A percentile compares a stretch with the other conserved stretches of the same genome.
Conservation (phyloP, 2,329 filamentous ascomycete genomes). For the Sporothrix pseudoabietina region DNA sequence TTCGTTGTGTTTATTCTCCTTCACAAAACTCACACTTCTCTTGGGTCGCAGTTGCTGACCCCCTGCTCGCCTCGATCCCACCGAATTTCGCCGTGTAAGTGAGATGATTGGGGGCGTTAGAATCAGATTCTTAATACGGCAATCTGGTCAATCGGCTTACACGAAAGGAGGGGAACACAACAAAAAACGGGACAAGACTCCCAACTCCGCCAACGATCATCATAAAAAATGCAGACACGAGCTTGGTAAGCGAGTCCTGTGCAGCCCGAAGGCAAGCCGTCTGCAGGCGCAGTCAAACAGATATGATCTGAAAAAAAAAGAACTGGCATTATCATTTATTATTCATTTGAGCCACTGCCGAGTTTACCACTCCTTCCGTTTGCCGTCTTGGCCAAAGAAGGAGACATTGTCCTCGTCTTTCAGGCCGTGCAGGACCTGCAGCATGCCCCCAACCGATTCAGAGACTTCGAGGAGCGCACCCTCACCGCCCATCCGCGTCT, state of each 20-base stretch:
- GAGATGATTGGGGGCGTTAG: background rate
- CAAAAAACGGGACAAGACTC: background rate
- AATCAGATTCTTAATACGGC: background rate
- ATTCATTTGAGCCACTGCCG: background rate
- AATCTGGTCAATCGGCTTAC: background rate
- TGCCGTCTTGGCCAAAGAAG: slow-evolving; percentile 37
- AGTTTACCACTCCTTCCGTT: slow-evolving; percentile 37
- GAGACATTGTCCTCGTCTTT: slow-evolving; percentile 54
- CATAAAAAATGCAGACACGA: background rate
- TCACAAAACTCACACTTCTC: no score
- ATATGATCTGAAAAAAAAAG: background rate
- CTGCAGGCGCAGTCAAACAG: no score
- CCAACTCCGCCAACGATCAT: background rate
- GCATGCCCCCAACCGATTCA: slow-evolving; percentile 53
- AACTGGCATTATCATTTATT: background rate
- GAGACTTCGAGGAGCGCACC: slow-evolving; percentile 38
- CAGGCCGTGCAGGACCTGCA: slow-evolving; percentile 72
- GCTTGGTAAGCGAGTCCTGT: background rate
- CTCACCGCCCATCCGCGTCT: slow-evolving; percentile 42
- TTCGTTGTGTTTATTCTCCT: background rate
- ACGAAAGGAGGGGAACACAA: background rate
- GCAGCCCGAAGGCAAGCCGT: background rate
- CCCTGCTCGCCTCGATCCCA: background rate
- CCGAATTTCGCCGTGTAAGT: background rate
- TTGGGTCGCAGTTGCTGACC: background rate